A percentile compares a stretch with the other conserved stretches of the same genome.
Conservation (phyloP, 225 moss, liverwort and hornwort genomes). For the Takakia lepidozioides region DNA sequence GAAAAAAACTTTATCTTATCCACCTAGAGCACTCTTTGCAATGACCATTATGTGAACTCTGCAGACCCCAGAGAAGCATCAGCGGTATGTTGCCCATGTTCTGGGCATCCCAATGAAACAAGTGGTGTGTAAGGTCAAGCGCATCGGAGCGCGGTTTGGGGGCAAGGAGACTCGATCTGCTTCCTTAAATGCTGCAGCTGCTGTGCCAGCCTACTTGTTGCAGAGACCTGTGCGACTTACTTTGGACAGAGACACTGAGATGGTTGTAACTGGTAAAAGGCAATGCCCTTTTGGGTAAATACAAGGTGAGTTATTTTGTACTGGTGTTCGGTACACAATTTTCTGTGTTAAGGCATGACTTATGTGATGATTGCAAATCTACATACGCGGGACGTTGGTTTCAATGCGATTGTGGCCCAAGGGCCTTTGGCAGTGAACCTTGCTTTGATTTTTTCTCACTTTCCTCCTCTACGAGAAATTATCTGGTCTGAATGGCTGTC, state of each 20-base stretch:
- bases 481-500: no score
- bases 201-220: constrained; percentile 64
- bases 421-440: no score
- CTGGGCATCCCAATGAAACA: constrained; percentile 81
- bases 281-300: constrained; percentile 82
- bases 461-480: no score
- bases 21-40: no score
- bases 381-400: no score
- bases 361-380: no score
- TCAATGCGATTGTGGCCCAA: no score
- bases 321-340: neutral
- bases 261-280: constrained; percentile 92
- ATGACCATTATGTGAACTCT: no score
- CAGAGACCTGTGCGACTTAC: constrained; percentile 81
- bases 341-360: no score
- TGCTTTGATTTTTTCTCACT: no score
- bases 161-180: constrained; percentile 93
- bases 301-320: constrained; percentile 49
- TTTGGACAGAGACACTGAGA: constrained; percentile 85
- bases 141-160: constrained; percentile 96
- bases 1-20: no score
- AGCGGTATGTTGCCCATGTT: constrained; percentile 79
- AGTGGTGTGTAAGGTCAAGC: constrained; percentile 92
- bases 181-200: constrained; percentile 50
- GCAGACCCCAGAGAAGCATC: constrained; percentile 88